phyloP scores from a whole-genome alignment of 2,329 filamentous ascomycete species.

The Helicocarpus griseus region DNA sequence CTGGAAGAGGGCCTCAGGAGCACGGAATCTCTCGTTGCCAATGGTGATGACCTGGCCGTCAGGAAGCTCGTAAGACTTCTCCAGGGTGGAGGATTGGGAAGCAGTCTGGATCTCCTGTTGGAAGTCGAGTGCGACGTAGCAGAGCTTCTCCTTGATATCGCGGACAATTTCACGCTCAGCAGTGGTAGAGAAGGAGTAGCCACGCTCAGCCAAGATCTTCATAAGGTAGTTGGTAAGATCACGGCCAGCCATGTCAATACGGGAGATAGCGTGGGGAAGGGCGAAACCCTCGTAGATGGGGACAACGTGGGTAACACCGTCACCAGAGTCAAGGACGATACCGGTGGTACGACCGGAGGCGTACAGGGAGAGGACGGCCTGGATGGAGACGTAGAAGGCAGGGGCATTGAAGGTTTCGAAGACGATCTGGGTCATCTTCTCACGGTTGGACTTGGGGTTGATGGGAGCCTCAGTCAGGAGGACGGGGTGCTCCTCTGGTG shows the following conservation, averaged over 20 bases:
- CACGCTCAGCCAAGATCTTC: conserved; percentile 99
- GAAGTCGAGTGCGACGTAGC: conserved; percentile 99
- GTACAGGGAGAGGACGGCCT: conserved; percentile 98
- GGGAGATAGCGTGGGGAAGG: conserved; percentile 97
- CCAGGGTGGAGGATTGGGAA: conserved; percentile 94
- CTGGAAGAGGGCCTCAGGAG: conserved; percentile 99
- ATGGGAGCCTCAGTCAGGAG: conserved; percentile 98
- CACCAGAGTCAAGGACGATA: conserved; percentile 99
- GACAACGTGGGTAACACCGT: conserved; percentile 99
- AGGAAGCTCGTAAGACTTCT: conserved; percentile 99
- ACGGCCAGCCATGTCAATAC: conserved; percentile 99
- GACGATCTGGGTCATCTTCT: conserved; percentile 99
- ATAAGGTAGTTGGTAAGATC: conserved; percentile 98
- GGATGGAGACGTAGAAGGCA: conserved; percentile 99
- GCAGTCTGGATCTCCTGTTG: conserved; percentile 99
- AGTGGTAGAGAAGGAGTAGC: conserved; percentile 99
- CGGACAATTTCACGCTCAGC: conserved; percentile 99
- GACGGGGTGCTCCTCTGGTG: conserved; percentile 99
- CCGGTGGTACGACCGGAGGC: conserved; percentile 99
- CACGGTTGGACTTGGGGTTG: conserved; percentile 99
- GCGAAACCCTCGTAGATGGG: conserved; percentile 99
- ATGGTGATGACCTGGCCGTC: conserved; percentile 99
- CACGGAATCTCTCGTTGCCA: conserved; percentile 99
- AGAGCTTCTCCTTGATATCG: conserved; percentile 99
- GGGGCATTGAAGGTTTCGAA: conserved; percentile 99